A percentile compares a stretch with the other conserved stretches of the same genome.
phyloP scores from a whole-genome alignment of 23 red algal species.

The Gracilaria caudata region DNA sequence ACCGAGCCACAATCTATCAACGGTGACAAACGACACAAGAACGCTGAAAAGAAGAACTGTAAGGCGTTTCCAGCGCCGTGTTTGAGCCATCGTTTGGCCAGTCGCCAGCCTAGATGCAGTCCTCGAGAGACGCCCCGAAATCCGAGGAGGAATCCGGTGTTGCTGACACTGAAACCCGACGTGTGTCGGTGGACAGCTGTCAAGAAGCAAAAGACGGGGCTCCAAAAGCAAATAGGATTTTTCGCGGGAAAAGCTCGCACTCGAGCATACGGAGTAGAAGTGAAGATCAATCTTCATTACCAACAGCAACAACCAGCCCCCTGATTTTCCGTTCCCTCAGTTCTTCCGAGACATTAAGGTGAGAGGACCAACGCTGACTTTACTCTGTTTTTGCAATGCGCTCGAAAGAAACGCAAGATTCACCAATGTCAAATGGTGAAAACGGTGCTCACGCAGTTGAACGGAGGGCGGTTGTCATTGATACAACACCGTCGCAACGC shows the following conservation, averaged over 20 bases:
- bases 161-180: background rate
- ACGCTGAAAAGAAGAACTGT: no score
- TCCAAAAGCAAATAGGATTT: background rate
- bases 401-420: background rate
- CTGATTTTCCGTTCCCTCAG: no score
- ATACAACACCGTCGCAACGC: conserved; percentile 35
- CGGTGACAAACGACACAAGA: no score
- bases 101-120: background rate
- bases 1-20: no score
- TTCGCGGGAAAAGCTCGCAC: conserved; percentile 3
- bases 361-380: background rate
- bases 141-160: background rate
- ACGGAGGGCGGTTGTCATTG: conserved; percentile 4
- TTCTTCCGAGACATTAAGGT: background rate
- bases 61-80: background rate
- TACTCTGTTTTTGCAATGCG: background rate
- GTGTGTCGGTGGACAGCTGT: background rate
- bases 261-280: background rate
- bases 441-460: background rate
- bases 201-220: background rate
- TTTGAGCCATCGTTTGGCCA: background rate
- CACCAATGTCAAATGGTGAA: background rate
- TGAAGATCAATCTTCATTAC: background rate
- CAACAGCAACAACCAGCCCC: no score
- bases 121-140: background rate